Evolutionary conservation across 164 flowering plant genomes (phyloP).

Genomic region (Saururus chinensis): DNA sequence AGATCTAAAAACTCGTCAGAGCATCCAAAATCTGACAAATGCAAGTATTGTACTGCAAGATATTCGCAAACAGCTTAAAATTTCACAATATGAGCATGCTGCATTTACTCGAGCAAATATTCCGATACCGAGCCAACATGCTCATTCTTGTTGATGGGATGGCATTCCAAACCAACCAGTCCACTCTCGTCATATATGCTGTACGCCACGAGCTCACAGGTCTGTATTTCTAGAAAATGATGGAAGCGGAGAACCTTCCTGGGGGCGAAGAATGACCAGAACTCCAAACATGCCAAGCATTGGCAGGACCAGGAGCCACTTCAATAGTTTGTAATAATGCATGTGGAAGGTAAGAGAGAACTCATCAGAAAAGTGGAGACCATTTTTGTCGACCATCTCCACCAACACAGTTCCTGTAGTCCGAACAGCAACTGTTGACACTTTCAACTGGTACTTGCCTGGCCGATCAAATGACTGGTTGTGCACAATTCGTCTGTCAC

Average conservation of each 20-base stretch:
- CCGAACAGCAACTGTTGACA: constrained; percentile 82
- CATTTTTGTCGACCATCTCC: constrained; percentile 92
- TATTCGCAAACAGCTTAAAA: no score
- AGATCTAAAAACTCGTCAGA: no score
- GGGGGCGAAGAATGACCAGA: constrained; percentile 89
- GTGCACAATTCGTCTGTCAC: constrained; percentile 67
- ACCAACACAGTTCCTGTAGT: constrained; percentile 89
- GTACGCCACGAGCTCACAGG: constrained; percentile 19
- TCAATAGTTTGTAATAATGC: constrained; percentile 83
- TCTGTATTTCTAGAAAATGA: constrained; percentile 93
- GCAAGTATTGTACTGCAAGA: no score
- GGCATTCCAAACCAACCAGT: neutral
- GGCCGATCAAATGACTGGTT: constrained; percentile 50
- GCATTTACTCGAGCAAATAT: neutral
- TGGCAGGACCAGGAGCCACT: constrained; percentile 95
- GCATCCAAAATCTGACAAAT: no score
- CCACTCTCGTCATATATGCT: neutral
- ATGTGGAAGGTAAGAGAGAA: constrained; percentile 95
- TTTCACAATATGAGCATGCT: no score
- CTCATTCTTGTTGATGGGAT: neutral
- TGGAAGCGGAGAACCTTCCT: constrained; percentile 83
- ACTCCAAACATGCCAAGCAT: constrained; percentile 96
- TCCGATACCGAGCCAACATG: neutral
- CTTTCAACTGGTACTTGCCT: constrained; percentile 64
- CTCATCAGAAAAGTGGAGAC: constrained; percentile 81